Base-by-base conservation (phyloP, 176 grass and related monocot species). In the Tuctoria greenei region DNA sequence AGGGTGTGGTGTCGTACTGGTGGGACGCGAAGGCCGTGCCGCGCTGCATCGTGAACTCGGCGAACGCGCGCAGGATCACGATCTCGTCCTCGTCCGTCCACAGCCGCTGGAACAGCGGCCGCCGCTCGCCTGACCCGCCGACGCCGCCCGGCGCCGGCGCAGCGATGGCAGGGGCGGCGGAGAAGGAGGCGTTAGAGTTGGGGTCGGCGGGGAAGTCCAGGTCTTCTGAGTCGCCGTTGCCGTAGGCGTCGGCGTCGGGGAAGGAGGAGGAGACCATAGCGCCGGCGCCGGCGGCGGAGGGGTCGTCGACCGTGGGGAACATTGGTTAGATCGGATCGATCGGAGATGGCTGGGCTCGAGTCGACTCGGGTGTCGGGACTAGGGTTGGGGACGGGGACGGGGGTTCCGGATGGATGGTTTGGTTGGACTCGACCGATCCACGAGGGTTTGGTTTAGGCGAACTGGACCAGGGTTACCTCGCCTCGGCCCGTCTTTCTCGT, bases 81-180 rank as follows among this genome's bases (percentile, higher is more conserved):
- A 98, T 88, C 84, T 98, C 95, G 51, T 98, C 95, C 64, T 98
- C 95, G 34, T 98, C 95, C 41, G 89, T 94, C 95, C 95, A 98
- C 35, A 98, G 78, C 46, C 95, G 78, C 78, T 98, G 95, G 84
- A 98, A 98, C 42, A 98, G 82, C 63, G 88, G 66, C 38, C 95
- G 86, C 26, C 87, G 79, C 81, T 90, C 91, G 24, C 81, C 83
- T 39, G 18, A 17, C 5, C 52, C 68, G 80, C 43, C 78, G 78
- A 67, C 78, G 49, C 34, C 8, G 49, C 34, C 42, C 6, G 76
- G 3, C 1, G 75, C 5, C 0, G 75, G 55, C 31, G 77, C 64
- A 36, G 78, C 64, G 79, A 46, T 34, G 16, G 67, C 67, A 24
- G 45, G 24, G 31, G 66, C 5, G 12, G 74, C 17, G 41, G 77